Conservation (phyloP, 192 early-diverging fungal genomes). For the Entomortierella lignicola region DNA sequence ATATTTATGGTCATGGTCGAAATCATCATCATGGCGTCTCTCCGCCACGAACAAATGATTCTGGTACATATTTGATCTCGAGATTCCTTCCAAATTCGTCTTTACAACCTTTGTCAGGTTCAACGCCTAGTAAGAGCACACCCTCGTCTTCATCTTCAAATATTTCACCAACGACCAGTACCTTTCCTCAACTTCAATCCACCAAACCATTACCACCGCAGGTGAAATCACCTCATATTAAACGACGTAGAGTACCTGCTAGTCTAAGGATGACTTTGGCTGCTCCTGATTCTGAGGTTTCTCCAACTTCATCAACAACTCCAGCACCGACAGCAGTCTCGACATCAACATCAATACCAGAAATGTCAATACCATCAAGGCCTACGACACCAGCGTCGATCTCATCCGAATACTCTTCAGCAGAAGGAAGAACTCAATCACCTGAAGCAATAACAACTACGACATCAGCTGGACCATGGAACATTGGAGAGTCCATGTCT, state of each 20-base stretch:
- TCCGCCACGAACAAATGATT: not conserved
- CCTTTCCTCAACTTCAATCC: not conserved
- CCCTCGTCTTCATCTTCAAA: not conserved
- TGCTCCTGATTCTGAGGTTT: not conserved
- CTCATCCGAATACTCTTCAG: not conserved
- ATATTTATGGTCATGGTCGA: not conserved
- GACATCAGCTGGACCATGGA: conserved; percentile 16
- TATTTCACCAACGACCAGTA: not conserved
- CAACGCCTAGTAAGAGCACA: conserved; percentile 8
- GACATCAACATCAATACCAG: not conserved
- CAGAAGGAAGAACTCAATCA: not conserved
- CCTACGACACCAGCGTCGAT: not conserved
- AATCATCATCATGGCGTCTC: not conserved
- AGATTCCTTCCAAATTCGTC: conserved; percentile 12
- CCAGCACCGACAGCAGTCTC: not conserved
- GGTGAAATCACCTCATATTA: not conserved
- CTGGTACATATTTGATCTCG: conserved; percentile 10
- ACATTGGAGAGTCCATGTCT: conserved; percentile 10
- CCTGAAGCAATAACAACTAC: not conserved
- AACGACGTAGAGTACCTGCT: conserved; percentile 14
- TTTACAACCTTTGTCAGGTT: not conserved
- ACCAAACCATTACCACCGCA: no score
- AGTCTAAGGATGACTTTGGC: conserved; percentile 21
- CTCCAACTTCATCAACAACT: not conserved
- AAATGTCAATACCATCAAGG: no score